phyloP scores from a whole-genome alignment of 441 rosid species.

The Syzygium malaccense region DNA sequence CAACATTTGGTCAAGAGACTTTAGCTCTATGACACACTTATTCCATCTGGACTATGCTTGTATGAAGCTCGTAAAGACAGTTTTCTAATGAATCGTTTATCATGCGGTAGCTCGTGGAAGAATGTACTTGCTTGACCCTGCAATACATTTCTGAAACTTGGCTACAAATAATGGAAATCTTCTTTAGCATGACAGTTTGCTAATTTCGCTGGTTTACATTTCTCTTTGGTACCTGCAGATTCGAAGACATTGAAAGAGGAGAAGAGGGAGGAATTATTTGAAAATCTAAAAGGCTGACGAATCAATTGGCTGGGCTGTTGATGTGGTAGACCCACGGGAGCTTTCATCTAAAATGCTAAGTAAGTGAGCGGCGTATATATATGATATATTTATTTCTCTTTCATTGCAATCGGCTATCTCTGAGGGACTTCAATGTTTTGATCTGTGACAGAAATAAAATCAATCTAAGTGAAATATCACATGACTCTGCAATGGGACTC shows the following conservation, averaged over 20 bases:
- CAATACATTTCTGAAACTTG: not conserved
- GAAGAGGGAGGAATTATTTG: constrained; percentile 80
- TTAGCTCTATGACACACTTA: not conserved
- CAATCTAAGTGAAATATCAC: constrained; percentile 86
- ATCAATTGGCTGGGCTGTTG: constrained; percentile 91
- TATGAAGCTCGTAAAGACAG: not conserved
- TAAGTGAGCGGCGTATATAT: constrained; percentile 33
- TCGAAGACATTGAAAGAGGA: constrained; percentile 91
- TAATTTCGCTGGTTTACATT: not conserved
- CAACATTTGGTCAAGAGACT: not conserved
- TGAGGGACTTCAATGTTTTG: not conserved
- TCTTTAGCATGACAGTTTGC: not conserved
- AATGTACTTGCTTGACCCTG: not conserved
- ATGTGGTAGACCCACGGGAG: constrained; percentile 85
- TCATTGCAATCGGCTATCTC: not conserved
- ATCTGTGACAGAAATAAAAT: constrained; percentile 53
- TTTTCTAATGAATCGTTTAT: not conserved
- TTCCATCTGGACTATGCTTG: not conserved
- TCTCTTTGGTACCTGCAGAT: constrained; percentile 28
- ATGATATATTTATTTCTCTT: not conserved
- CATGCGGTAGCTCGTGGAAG: not conserved
- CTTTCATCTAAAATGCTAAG: constrained; percentile 89
- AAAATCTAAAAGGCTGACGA: constrained; percentile 54
- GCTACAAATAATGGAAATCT: not conserved
- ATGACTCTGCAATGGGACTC: constrained; percentile 84